phyloP scores from a whole-genome alignment of 768 basidiomycete species.

The Suillus weaverae region DNA sequence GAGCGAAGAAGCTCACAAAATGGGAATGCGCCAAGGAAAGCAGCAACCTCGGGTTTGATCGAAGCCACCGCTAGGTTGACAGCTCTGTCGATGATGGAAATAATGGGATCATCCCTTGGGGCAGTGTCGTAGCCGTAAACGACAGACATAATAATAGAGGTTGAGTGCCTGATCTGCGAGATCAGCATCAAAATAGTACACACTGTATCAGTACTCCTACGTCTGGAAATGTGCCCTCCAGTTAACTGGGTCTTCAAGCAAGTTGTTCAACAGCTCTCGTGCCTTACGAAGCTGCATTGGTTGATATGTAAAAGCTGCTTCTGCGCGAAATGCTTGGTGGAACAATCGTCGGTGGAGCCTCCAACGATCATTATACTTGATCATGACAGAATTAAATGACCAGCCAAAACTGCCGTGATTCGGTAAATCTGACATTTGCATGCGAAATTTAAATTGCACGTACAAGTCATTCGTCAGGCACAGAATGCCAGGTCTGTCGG shows the following conservation, averaged over 20 bases:
- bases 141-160: conserved; percentile 30
- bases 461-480: conserved; percentile 32
- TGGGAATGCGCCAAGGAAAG: conserved; percentile 37
- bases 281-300: conserved; percentile 26
- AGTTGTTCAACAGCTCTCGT: conserved; percentile 24
- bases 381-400: conserved; percentile 30
- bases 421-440: neutral
- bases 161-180: conserved; percentile 19
- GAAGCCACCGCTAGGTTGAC: conserved; percentile 19
- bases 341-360: conserved; percentile 30
- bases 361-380: conserved; percentile 29
- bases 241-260: conserved; percentile 22
- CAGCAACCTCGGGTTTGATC: conserved; percentile 30
- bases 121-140: conserved; percentile 32
- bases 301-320: conserved; percentile 21
- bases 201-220: conserved; percentile 12
- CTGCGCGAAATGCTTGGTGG: conserved; percentile 27
- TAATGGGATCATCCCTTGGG: conserved; percentile 25
- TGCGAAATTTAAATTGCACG: neutral
- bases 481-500: conserved; percentile 39
- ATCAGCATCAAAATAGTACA: neutral
- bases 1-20: conserved; percentile 30
- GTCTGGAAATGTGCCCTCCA: conserved; percentile 25
- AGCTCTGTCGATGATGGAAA: conserved; percentile 27
- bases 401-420: conserved; percentile 26